Evolutionary conservation across 2,329 filamentous ascomycete species (phyloP), one percentile per base, ranked within the genome.

Genomic region (Ceratocystis variospora): DNA sequence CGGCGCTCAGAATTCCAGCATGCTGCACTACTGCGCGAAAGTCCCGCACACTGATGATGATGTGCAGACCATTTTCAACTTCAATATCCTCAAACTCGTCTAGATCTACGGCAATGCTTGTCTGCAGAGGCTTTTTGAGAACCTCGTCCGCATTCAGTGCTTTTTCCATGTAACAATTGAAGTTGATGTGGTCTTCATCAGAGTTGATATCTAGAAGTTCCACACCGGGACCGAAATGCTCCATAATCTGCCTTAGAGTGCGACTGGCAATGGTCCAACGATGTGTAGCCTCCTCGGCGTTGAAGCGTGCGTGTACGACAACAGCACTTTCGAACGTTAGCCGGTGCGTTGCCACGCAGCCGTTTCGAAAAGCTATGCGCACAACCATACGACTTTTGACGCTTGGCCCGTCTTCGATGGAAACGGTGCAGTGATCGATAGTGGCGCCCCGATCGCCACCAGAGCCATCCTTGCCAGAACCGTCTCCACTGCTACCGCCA

Each of bases 161-260:
- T 76, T 90, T 92, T 73, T 92, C 89, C 0, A 88, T 91, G 71
- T 89, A 92, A 72, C 88, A 91, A 31, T 88, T 89, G 71, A 93
- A 89, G 67, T 89, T 88, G 17, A 88, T 85, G 61, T 87, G 83
- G 64, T 88, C 84, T 12, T 85, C 84, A 68, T 90, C 85, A 0
- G 86, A 85, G 72, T 88, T 87, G 69, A 93, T 87, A 70, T 92
- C 89, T 1, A 93, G 80, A 70, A 91, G 87, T 73, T 93, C 89
- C 41, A 89, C 90, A 4, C 87, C 88, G 0, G 87, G 87, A 0
- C 88, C 87, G 72, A 92, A 92, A 72, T 90, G 88, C 68, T 92
- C 89, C 75, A 89, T 86, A 68, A 90, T 82, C 71, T 91, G 87
- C 68, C 87, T 83, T 63, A 93, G 75, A 0, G 86, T 86, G 67